These are phyloP conservation scores for Aurifilum marmelostoma DNA, from an alignment of 2,329 filamentous ascomycete genomes.

Conservation along the genomic window DNA sequence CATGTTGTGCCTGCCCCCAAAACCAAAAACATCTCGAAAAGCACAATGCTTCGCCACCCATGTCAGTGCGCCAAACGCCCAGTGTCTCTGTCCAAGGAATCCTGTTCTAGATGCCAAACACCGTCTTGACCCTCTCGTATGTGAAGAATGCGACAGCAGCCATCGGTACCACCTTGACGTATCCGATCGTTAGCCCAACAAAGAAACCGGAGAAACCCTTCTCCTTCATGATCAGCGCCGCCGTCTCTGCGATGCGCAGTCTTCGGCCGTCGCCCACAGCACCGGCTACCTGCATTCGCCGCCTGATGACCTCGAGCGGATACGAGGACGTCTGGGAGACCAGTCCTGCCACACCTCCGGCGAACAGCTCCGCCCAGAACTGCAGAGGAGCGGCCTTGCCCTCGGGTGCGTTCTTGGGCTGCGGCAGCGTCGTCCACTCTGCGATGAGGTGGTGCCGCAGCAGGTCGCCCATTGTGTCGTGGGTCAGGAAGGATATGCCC, in stretches of 20 bases:
- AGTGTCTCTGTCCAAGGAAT: neutral
- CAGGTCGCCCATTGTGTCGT: conserved; percentile 86
- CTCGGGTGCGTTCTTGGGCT: conserved; percentile 54
- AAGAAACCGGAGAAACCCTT: conserved; percentile 83
- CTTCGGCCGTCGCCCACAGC: conserved; percentile 88
- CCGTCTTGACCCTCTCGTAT: conserved; percentile 65
- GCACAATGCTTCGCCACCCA: conserved; percentile 23
- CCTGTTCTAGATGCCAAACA: conserved; percentile 63
- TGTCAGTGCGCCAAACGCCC: conserved; percentile 25
- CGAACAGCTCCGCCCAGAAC: conserved; percentile 83
- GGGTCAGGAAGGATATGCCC: conserved; percentile 91
- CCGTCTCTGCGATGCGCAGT: conserved; percentile 78
- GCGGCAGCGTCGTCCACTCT: conserved; percentile 74
- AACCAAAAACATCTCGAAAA: conserved; percentile 4
- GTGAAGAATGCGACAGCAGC: conserved; percentile 70
- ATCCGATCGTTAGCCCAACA: conserved; percentile 91
- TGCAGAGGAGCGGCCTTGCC: conserved; percentile 73
- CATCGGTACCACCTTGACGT: conserved; percentile 93
- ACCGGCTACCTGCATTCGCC: conserved; percentile 95
- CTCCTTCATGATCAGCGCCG: conserved; percentile 73
- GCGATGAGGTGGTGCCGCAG: conserved; percentile 72
- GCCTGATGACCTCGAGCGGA: conserved; percentile 87
- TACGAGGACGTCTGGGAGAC: conserved; percentile 93
- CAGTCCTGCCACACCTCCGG: conserved; percentile 84
- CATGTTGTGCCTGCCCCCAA: neutral